Percentiles rank a stretch among this genome's conserved stretches.
These are phyloP conservation scores for Wallacemonas sp. DNA, from an alignment of 208 protist species.

Conservation along the genomic window DNA sequence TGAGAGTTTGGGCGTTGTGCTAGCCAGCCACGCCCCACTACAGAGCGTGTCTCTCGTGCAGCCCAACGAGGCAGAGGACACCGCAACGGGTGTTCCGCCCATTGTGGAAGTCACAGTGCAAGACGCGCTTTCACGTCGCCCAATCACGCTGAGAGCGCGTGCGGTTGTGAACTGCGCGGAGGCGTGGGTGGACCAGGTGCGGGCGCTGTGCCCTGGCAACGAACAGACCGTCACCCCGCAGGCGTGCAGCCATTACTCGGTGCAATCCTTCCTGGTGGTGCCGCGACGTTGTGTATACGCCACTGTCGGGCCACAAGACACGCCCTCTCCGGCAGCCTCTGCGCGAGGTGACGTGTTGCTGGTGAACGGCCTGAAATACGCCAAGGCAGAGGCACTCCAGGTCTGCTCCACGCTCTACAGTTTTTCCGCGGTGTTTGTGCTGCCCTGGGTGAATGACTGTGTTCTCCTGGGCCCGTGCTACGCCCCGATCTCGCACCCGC, in stretches of 20 bases:
- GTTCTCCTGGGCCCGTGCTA: constrained; percentile 76
- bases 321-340: no score
- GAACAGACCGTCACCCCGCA: constrained; percentile 25
- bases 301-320: background rate
- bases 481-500: constrained; percentile 18
- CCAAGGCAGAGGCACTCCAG: constrained; percentile 28
- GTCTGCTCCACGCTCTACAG: constrained; percentile 56
- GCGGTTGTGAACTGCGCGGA: constrained; percentile 75
- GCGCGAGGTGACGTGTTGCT: no score
- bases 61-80: background rate
- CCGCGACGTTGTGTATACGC: constrained; percentile 40
- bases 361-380: background rate
- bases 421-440: constrained; percentile 63
- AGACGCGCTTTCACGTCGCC: constrained; percentile 5
- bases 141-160: constrained; percentile 21
- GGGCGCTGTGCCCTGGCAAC: constrained; percentile 40
- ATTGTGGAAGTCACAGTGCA: constrained; percentile 15
- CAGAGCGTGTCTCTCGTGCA: constrained; percentile 20
- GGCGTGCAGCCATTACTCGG: constrained; percentile 37
- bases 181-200: constrained; percentile 59
- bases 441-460: constrained; percentile 74
- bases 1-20: constrained; percentile 61
- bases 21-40: constrained; percentile 63
- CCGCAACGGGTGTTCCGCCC: background rate
- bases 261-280: constrained; percentile 59